Evolutionary conservation across 2,329 filamentous ascomycete genomes (phyloP), one percentile per base, ranked within the genome.

Genomic region (Trichoderma simmonsii): DNA sequence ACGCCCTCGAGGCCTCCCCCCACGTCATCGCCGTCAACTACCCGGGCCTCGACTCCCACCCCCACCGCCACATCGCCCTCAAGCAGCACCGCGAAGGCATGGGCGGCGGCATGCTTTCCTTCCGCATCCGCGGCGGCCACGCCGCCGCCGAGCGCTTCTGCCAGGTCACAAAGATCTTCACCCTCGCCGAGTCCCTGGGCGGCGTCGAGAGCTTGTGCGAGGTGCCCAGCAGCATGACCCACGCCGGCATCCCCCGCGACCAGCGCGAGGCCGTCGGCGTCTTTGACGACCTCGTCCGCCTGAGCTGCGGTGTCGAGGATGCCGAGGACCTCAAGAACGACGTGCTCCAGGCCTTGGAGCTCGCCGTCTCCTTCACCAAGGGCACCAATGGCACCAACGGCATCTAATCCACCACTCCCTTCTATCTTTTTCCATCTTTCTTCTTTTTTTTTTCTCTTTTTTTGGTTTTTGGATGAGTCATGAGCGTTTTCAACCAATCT

Each of bases 61-160:
- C 92, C 7, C 94, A 98, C 80, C 91, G 94, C 77, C 86, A 87
- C 75, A 94, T 99, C 77, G 94, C 95, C 24, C 81, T 91, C 78
- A 94, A 93, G 84, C 96, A 99, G 85, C 96, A 99, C 85, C 93
- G 96, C 76, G 88, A 97, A 77, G 96, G 92, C 74, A 92, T 98
- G 88, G 96, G 96, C 73, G 96, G 96, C 76, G 96, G 96, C 73
- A 99, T 99, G 96, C 90, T 99, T 57, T 95, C 92, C 72, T 99
- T 99, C 90, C 92, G 96, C 75, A 93, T 99, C 82, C 89, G 90
- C 75, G 96, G 95, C 71, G 96, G 96, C 43, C 89, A 94, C 78
- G 87, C 87, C 60, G 95, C 95, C 1, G 96, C 96, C 15, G 93
- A 97, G 83, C 89, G 91, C 67, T 99, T 99, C 89, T 98, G 96